A percentile compares a stretch with the other conserved stretches of the same genome.
phyloP scores from a whole-genome alignment of 352 stramenopile genomes.

The Phytophthora podocarpi region DNA sequence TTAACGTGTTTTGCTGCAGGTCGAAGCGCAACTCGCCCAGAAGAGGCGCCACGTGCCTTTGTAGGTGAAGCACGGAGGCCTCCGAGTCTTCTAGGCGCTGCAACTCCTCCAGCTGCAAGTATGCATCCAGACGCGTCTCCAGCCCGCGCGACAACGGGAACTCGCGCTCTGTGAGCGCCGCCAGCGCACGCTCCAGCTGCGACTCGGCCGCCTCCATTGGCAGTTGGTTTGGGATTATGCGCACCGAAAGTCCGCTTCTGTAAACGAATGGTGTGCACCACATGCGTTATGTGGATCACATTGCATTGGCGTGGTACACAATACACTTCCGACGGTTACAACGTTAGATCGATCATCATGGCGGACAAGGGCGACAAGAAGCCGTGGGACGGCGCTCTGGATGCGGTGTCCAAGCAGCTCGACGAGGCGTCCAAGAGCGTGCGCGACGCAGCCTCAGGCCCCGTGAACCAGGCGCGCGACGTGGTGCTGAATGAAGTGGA shows the following conservation, averaged over 20 bases:
- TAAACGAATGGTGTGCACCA: constrained; percentile 2
- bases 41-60: constrained; percentile 37
- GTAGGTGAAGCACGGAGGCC: constrained; percentile 47
- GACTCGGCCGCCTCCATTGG: constrained; percentile 34
- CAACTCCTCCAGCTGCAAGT: constrained; percentile 62
- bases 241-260: neutral
- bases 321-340: neutral
- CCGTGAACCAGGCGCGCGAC: constrained; percentile 54
- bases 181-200: constrained; percentile 41
- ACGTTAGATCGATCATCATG: constrained; percentile 22
- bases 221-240: neutral
- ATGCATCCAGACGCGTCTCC: constrained; percentile 55
- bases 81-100: constrained; percentile 61
- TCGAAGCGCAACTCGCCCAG: constrained; percentile 53
- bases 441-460: constrained; percentile 38
- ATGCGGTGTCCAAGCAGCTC: constrained; percentile 51
- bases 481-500: constrained; percentile 44
- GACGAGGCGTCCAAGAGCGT: constrained; percentile 57
- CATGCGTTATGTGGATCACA: neutral
- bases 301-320: neutral
- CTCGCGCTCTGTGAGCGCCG: constrained; percentile 32
- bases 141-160: constrained; percentile 44
- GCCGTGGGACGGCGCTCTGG: constrained; percentile 59
- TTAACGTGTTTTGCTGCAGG: constrained; percentile 31
- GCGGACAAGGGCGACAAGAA: constrained; percentile 61